These are phyloP conservation scores for Micromonas commoda DNA, from an alignment of 139 green algal genomes.

Conservation along the genomic window DNA sequence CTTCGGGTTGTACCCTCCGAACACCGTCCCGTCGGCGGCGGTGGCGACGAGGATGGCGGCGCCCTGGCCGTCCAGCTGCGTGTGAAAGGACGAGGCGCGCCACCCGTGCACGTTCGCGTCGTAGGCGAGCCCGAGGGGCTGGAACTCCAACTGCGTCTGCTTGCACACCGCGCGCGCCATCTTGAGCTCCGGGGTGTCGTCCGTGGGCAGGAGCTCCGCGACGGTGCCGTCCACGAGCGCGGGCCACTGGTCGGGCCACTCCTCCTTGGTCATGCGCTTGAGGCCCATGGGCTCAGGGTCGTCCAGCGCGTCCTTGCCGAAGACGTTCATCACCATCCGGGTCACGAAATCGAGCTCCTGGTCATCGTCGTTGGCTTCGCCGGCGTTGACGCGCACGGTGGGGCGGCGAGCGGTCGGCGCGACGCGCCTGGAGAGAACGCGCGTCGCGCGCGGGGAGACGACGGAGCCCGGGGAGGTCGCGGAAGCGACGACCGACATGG, in stretches of 20 bases:
- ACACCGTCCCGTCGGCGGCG: constrained; percentile 20
- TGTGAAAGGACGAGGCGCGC: constrained; percentile 25
- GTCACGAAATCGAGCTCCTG: constrained; percentile 17
- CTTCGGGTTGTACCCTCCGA: constrained; percentile 36
- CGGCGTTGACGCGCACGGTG: neutral
- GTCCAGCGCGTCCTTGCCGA: constrained; percentile 20
- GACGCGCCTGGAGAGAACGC: too few relatives aligned
- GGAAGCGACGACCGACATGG: too few relatives aligned
- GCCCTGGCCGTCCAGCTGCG: constrained; percentile 32
- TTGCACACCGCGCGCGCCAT: constrained; percentile 13
- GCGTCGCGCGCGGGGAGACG: too few relatives aligned
- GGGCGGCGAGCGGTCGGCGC: too few relatives aligned
- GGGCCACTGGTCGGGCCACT: constrained; percentile 24
- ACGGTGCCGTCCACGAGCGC: neutral
- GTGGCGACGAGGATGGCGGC: constrained; percentile 22
- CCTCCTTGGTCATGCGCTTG: constrained; percentile 34
- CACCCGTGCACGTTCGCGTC: constrained; percentile 36
- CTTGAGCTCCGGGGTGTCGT: constrained; percentile 4
- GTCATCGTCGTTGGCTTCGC: neutral
- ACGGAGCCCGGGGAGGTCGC: too few relatives aligned
- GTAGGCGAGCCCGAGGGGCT: constrained; percentile 27
- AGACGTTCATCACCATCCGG: constrained; percentile 6
- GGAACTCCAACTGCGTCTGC: constrained; percentile 34
- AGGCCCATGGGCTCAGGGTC: constrained; percentile 27
- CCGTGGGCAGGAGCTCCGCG: neutral